Evolutionary conservation across 140 eudicot species (phyloP).

Genomic region (Anethum foeniculum): DNA sequence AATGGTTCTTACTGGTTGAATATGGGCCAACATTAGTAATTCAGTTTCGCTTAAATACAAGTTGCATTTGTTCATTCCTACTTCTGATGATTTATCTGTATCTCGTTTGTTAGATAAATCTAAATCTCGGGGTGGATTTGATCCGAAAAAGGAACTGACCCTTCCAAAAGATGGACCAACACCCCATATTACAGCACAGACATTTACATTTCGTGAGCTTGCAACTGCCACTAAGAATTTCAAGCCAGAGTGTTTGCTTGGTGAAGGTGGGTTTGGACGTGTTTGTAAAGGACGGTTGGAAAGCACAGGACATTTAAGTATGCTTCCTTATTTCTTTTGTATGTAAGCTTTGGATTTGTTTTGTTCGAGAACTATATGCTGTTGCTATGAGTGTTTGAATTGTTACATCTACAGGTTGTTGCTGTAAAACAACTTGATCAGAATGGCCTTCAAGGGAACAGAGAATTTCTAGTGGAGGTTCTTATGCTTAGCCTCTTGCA

Average conservation of each 20-base stretch:
- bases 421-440: conserved; percentile 95
- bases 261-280: conserved; percentile 98
- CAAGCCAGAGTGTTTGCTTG: conserved; percentile 70
- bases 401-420: conserved; percentile 63
- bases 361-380: background rate
- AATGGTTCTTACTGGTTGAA: background rate
- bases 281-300: conserved; percentile 85
- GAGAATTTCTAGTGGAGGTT: conserved; percentile 96
- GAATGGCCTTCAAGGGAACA: conserved; percentile 94
- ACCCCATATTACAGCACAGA: conserved; percentile 90
- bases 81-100: background rate
- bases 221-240: conserved; percentile 94
- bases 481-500: conserved; percentile 95
- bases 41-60: background rate
- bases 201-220: conserved; percentile 94
- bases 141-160: conserved; percentile 69
- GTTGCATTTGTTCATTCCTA: background rate
- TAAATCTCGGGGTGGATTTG: conserved; percentile 58
- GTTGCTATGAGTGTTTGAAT: conserved; percentile 6
- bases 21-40: background rate
- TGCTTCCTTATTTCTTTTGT: background rate
- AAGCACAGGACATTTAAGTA: conserved; percentile 81
- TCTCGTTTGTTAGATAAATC: conserved; percentile 49
- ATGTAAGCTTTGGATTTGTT: background rate
- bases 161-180: conserved; percentile 70